Conservation (phyloP, 441 rosid species). For the Corymbia citriodora region DNA sequence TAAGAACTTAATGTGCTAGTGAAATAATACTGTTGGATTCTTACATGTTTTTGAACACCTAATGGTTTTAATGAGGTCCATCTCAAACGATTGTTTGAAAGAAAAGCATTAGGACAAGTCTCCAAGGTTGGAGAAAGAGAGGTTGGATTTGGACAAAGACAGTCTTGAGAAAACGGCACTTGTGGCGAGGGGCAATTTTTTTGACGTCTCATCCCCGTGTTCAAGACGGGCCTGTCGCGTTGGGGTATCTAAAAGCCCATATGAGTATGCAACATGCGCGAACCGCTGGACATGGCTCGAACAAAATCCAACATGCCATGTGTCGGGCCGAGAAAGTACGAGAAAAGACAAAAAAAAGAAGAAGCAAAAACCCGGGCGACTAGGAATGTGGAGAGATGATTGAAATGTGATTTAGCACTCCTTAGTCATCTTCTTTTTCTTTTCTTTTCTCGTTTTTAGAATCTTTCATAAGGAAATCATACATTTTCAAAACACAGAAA, state of each 20-base stretch:
- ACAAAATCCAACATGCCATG: neutral
- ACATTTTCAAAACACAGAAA: too few species aligned
- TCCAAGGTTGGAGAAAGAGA: neutral
- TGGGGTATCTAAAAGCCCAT: neutral
- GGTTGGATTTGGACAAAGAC: neutral
- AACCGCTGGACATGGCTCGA: neutral
- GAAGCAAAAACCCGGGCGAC: too few species aligned
- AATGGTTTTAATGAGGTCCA: too few species aligned
- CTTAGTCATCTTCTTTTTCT: neutral
- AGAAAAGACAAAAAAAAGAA: too few species aligned
- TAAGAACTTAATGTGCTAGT: too few species aligned
- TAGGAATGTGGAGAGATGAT: neutral
- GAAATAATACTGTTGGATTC: too few species aligned
- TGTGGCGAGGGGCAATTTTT: neutral
- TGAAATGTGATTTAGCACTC: neutral
- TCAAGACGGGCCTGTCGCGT: neutral
- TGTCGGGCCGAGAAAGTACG: neutral
- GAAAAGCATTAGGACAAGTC: neutral
- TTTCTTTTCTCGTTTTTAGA: neutral
- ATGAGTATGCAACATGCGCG: neutral
- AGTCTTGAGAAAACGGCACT: neutral
- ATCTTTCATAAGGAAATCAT: neutral
- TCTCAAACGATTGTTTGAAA: too few species aligned
- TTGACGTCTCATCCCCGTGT: neutral
- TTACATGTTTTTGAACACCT: too few species aligned